These are phyloP conservation scores for Sordaria brevicollis DNA, from an alignment of 495 filamentous ascomycete species.

Conservation along the genomic window DNA sequence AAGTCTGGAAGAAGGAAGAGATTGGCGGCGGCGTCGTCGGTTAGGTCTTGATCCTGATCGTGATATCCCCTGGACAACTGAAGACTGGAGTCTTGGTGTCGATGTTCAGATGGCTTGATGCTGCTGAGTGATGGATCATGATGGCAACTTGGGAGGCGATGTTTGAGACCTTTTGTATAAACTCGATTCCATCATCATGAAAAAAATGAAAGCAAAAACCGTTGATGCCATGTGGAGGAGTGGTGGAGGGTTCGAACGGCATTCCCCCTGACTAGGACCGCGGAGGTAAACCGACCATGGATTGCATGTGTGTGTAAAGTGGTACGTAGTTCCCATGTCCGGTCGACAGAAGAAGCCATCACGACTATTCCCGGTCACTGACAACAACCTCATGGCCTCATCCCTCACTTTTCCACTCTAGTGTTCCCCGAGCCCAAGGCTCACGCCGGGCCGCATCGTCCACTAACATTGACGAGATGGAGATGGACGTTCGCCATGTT, in stretches of 20 bases:
- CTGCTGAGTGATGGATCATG: constrained; percentile 11
- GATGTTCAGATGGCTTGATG: neutral
- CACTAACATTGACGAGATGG: neutral
- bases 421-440: neutral
- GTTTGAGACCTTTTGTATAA: constrained; percentile 22
- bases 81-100: neutral
- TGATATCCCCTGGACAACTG: neutral
- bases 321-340: neutral
- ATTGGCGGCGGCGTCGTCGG: constrained; percentile 10
- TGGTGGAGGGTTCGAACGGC: neutral
- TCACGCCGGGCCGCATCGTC: neutral
- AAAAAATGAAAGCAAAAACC: constrained; percentile 1
- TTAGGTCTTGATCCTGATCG: neutral
- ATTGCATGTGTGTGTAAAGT: neutral
- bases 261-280: neutral
- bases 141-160: constrained; percentile 7
- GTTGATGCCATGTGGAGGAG: constrained; percentile 5
- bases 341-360: neutral
- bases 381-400: neutral
- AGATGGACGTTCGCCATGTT: neutral
- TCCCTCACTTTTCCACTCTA: too few relatives aligned
- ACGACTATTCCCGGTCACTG: neutral
- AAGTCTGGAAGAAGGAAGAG: constrained; percentile 21
- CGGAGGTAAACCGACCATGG: neutral
- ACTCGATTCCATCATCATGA: neutral